Evolutionary conservation across 2,329 filamentous ascomycete genomes (phyloP).

Genomic region (Calonectria pteridis): DNA sequence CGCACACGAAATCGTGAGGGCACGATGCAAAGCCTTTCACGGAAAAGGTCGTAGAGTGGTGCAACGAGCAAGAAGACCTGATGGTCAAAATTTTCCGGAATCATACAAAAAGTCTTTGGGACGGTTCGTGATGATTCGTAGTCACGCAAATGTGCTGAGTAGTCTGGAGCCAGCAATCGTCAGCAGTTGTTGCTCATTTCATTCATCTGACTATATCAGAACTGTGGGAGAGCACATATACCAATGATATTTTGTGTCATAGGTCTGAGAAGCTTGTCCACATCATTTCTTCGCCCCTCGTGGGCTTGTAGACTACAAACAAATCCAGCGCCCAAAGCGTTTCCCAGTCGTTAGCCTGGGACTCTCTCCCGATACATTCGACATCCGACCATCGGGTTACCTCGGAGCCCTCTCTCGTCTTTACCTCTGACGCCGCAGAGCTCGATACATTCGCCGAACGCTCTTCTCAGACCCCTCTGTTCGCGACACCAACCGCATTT

Average conservation of each 20-base stretch:
- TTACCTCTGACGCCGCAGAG: slow-evolving; percentile 17
- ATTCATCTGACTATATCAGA: background rate
- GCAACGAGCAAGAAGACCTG: too few species aligned
- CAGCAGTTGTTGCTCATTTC: background rate
- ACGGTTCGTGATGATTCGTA: too few species aligned
- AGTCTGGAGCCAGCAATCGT: too few species aligned
- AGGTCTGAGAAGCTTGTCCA: background rate
- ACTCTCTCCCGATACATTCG: background rate
- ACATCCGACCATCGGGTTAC: background rate
- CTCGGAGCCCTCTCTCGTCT: background rate
- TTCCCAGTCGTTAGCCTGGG: background rate
- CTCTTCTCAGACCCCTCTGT: slow-evolving; percentile 27
- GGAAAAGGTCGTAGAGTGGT: too few species aligned
- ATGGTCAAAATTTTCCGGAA: too few species aligned
- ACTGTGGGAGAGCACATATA: background rate
- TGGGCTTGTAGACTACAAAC: background rate
- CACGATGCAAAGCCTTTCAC: too few species aligned
- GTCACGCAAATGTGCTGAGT: too few species aligned
- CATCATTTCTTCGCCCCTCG: background rate
- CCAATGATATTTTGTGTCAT: background rate
- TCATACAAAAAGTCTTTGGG: too few species aligned
- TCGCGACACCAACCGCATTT: slow-evolving; percentile 31
- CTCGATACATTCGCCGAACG: slow-evolving; percentile 39
- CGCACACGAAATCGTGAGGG: too few species aligned
- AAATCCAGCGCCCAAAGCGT: background rate